Evolutionary conservation across 257 asterid species (phyloP).

Genomic region (Lycium barbarum): DNA sequence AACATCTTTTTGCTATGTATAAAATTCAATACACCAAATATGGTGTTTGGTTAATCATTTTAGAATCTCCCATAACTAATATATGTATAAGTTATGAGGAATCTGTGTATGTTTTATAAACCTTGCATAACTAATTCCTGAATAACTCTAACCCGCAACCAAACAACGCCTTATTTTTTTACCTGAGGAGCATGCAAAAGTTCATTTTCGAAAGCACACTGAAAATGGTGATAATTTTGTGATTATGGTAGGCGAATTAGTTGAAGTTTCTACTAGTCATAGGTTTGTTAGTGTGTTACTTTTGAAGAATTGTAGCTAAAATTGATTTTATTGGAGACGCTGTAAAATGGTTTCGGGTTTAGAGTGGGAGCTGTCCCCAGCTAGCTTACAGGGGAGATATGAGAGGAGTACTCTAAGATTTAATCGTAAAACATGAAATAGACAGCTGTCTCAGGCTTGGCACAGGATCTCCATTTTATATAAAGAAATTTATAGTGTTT

Average conservation of each 20-base stretch:
- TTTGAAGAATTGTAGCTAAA: background rate
- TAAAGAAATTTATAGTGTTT: background rate
- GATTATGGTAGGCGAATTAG: background rate
- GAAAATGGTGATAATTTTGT: constrained; percentile 13
- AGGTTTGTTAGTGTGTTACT: background rate
- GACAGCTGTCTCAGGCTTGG: background rate
- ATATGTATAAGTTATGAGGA: too few species aligned
- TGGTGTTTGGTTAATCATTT: too few species aligned
- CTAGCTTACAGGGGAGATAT: background rate
- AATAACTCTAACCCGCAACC: too few species aligned
- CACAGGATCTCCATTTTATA: background rate
- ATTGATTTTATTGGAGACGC: background rate
- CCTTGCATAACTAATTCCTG: too few species aligned
- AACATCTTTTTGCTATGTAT: too few species aligned
- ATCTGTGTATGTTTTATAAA: too few species aligned
- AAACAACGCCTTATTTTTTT: too few species aligned
- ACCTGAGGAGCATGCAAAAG: background rate
- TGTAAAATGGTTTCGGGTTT: background rate
- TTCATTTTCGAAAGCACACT: background rate
- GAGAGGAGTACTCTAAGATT: background rate
- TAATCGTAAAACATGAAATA: background rate
- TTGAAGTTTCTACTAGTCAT: background rate
- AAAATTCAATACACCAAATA: too few species aligned
- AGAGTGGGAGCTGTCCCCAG: background rate
- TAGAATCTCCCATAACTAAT: too few species aligned